A percentile compares a stretch with the other conserved stretches of the same genome.
Conservation (phyloP, 75 land plant species). For the Azolla pinnata region DNA sequence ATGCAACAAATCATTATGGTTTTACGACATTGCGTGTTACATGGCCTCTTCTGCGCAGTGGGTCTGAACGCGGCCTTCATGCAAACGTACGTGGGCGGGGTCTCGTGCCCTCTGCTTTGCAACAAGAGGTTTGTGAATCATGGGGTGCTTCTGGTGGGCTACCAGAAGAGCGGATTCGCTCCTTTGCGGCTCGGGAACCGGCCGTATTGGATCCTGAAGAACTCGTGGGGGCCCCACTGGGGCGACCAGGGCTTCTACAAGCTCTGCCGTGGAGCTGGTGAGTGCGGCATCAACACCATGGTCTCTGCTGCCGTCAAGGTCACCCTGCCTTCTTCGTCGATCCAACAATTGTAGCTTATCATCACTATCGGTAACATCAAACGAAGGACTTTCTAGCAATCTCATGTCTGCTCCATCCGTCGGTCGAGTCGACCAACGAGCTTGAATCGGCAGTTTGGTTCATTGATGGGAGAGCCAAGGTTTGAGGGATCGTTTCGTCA, state of each 20-base stretch:
- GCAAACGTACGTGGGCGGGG: constrained; percentile 40
- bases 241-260: constrained; percentile 40
- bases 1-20: not conserved
- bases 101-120: constrained; percentile 40
- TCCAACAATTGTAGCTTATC: too few relatives aligned
- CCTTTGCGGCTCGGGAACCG: constrained; percentile 17
- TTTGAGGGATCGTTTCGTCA: too few relatives aligned
- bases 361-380: too few relatives aligned
- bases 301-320: constrained; percentile 37
- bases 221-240: constrained; percentile 40
- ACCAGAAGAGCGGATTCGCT: constrained; percentile 26
- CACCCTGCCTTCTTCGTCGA: too few relatives aligned
- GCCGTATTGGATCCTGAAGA: constrained; percentile 46
- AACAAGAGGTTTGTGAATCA: constrained; percentile 26
- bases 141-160: constrained; percentile 38
- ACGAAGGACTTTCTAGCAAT: too few relatives aligned
- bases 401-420: too few relatives aligned
- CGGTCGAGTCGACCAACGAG: too few relatives aligned
- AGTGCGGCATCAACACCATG: constrained; percentile 36
- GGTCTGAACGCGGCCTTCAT: constrained; percentile 41
- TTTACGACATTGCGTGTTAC: not conserved
- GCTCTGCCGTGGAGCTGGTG: constrained; percentile 26
- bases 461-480: too few relatives aligned
- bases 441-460: too few relatives aligned
- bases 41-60: constrained; percentile 12